Conservation (phyloP, 148 eudicot species). For the Camellia lanceoleosa region DNA sequence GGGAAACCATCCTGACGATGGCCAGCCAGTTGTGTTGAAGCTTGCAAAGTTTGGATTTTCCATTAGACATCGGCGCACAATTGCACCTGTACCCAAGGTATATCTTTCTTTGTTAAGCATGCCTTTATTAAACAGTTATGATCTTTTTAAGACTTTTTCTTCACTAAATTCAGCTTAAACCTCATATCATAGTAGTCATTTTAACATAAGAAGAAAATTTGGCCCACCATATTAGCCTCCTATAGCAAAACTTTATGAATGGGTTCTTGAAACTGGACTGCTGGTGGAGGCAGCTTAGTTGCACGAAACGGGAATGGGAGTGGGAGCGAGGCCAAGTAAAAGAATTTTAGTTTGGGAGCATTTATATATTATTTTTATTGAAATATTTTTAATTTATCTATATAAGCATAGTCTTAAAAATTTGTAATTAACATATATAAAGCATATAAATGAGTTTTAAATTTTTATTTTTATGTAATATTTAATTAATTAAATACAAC, state of each 20-base stretch:
- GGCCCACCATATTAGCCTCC: background rate
- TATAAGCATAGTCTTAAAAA: too few relatives aligned
- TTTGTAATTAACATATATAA: too few relatives aligned
- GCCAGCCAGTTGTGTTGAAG: slow-evolving; percentile 59
- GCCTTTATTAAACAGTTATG: background rate
- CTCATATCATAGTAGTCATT: background rate
- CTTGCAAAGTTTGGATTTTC: slow-evolving; percentile 61
- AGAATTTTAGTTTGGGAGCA: too few relatives aligned
- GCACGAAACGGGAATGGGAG: too few relatives aligned
- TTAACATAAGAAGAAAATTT: background rate
- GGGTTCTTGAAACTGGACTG: background rate
- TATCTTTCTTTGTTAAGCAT: slow-evolving; percentile 3
- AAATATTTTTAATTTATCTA: too few relatives aligned
- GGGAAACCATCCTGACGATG: slow-evolving; percentile 84
- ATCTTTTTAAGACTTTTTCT: background rate
- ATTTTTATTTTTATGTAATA: too few relatives aligned
- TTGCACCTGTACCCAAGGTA: slow-evolving; percentile 85
- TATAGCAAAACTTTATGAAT: too few relatives aligned
- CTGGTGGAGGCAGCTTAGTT: background rate
- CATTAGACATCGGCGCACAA: slow-evolving; percentile 59
- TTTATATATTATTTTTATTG: too few relatives aligned
- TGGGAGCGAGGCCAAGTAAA: too few relatives aligned
- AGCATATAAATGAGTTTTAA: too few relatives aligned
- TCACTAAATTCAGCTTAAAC: background rate
- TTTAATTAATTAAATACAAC: too few relatives aligned